Evolutionary conservation across 2,329 filamentous ascomycete genomes (phyloP), one percentile per base, ranked within the genome.

Genomic region (Aspergillus flavus): DNA sequence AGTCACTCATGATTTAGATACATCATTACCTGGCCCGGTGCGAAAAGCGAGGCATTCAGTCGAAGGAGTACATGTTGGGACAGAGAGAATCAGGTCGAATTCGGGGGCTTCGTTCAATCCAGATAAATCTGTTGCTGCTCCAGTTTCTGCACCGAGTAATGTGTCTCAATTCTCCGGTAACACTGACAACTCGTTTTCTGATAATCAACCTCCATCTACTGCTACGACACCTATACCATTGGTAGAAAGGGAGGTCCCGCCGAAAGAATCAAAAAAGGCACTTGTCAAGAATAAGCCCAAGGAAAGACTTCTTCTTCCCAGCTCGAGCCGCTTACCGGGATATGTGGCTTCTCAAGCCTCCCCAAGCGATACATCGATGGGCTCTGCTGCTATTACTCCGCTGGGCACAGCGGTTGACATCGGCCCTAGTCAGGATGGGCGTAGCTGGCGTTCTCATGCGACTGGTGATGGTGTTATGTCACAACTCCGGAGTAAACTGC

Each of bases 401-500:
- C 61, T 76, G 21, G 74, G 76, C 57, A 77, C 74, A 43, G 64
- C 68, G 21, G 58, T 76, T 43, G 69, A 72, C 43, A 64, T 69
- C n/a, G 52, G 62, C 30, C 59, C 61, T 21, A 61, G 58, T 26
- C 67, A 67, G 56, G 62, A 68, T 54, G 66, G 65, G 30, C 64
- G 68, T 12, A 59, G 66, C 30, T 70, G 65, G 52, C 73, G 65
- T 26, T 62, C 67, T 19, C 62, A 70, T 50, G 56, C 59, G 30
- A 62, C 66, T 14, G 60, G 65, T 43, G 72, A 75, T 59, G 67
- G 76, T 61, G 78, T 78, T 65, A 74, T 85, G 59, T 80, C 81
- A 57, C 89, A 91, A 69, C 90, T 97, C 83, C 88, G 91, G 66
- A 91, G 92, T 71, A 93, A 94, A 73, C 89, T 99, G 9, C 81